Evolutionary conservation across 495 filamentous ascomycete genomes (phyloP), one percentile per base, ranked within the genome.

Genomic region (Podospora appendiculata): DNA sequence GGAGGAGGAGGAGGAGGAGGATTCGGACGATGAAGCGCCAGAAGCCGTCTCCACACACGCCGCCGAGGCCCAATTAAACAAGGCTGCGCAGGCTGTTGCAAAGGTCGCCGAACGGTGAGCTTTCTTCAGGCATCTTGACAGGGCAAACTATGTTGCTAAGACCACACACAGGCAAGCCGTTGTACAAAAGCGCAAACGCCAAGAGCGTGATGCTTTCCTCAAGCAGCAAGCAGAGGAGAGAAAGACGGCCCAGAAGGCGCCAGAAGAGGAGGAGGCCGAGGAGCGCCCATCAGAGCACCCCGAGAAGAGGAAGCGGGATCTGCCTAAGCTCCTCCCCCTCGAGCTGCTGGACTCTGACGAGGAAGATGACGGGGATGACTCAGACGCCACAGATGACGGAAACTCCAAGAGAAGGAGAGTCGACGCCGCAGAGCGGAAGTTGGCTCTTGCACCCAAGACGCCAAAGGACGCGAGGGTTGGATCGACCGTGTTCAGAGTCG

Each of bases 281-380:
- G 19, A 52, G 51, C n/a, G 41, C 43, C 52, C 33, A 32, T 40
- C 49, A 33, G 32, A 38, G 47, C 25, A 54, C 48, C 17, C 36
- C 40, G 56, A 58, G 48, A 59, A 65, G 60, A 50, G 58, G 55
- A 71, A 63, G 53, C 52, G 58, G 43, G 52, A 60, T 41, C 52
- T 72, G 4, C 72, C 70, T 7, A 62, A 68, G 2, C 50, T 73
- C 3, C 67, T 77, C 0, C 72, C 74, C 8, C 64, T 66, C n/a
- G 73, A 76, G 35, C 61, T 76, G 44, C 57, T 77, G 6, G 73
- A 76, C 43, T 76, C 74, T 1, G 69, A 70, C 39, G 62, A 68
- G 4, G 69, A 73, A 48, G 63, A 67, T 11, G 60, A 58, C 4
- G n/a, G 44, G 14, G 48, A 53, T 33, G 19, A 55, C 38, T 18